Evolutionary conservation across 352 stramenopile species (phyloP).

Genomic region (Globisporangium spinosum): DNA sequence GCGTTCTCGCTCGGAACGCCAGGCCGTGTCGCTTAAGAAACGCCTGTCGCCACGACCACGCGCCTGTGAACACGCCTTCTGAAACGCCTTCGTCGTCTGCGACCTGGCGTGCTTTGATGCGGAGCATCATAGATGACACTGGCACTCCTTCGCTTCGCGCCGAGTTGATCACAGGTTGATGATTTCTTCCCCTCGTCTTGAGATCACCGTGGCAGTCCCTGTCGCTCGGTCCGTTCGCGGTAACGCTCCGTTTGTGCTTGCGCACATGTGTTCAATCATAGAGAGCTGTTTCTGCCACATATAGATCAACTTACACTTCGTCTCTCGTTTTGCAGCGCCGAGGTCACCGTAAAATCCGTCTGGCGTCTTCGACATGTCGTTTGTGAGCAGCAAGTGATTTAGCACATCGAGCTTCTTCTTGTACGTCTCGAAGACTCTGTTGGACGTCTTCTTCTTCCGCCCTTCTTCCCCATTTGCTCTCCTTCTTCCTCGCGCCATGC

Average conservation of each 20-base stretch:
- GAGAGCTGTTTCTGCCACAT: neutral
- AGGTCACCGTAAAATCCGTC: neutral
- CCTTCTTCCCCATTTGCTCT: neutral
- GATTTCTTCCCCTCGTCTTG: neutral
- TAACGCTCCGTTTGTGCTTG: neutral
- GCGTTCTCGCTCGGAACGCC: neutral
- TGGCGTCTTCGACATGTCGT: neutral
- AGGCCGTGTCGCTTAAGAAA: neutral
- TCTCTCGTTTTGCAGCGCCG: neutral
- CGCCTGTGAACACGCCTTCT: neutral
- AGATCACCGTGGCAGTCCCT: neutral
- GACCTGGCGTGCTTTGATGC: neutral
- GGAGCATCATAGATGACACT: neutral
- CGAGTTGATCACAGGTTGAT: slow-evolving; percentile 2
- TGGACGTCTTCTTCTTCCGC: slow-evolving; percentile 5
- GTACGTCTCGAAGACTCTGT: slow-evolving; percentile 1
- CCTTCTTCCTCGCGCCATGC: too few species aligned
- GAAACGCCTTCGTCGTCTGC: neutral
- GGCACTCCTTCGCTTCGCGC: neutral
- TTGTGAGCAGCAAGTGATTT: neutral
- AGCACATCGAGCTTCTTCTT: neutral
- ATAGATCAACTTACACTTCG: neutral
- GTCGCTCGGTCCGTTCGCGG: neutral
- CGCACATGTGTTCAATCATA: neutral
- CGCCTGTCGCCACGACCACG: neutral